A percentile compares a stretch with the other conserved stretches of the same genome.
Evolutionary conservation across 257 asterid genomes (phyloP).

Genomic region (Paraleonurus japonicus): DNA sequence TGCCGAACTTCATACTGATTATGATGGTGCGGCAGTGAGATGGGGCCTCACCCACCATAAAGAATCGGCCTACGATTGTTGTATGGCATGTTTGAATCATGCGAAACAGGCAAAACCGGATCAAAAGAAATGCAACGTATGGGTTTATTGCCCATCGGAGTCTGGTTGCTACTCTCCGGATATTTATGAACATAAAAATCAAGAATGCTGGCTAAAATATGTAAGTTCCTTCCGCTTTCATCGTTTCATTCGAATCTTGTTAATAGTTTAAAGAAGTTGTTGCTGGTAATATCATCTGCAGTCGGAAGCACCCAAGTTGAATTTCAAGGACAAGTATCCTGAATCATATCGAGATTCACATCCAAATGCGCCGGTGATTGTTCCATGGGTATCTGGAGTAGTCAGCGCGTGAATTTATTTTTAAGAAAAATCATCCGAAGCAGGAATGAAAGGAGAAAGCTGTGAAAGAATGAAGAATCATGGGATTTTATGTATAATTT

Average conservation of each 20-base stretch:
- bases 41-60: constrained; percentile 96
- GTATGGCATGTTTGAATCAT: constrained; percentile 85
- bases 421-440: not conserved
- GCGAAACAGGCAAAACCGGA: constrained; percentile 67
- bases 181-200: constrained; percentile 72
- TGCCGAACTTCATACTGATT: constrained; percentile 78
- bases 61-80: constrained; percentile 94
- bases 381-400: constrained; percentile 91
- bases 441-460: not conserved
- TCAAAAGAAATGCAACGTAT: constrained; percentile 66
- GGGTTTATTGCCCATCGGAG: constrained; percentile 93
- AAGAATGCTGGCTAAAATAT: constrained; percentile 94
- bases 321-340: constrained; percentile 67
- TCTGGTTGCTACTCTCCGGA: constrained; percentile 94
- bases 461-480: not conserved
- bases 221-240: constrained; percentile 40
- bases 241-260: not conserved
- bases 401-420: constrained; percentile 31
- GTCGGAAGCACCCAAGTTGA: constrained; percentile 71
- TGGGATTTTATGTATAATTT: not conserved
- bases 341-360: constrained; percentile 70
- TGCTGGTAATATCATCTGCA: constrained; percentile 35
- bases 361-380: constrained; percentile 71
- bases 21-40: constrained; percentile 78
- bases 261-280: not conserved